A percentile compares a stretch with the other conserved stretches of the same genome.
Conservation (phyloP, 129 eudicot species). For the Flaveria trinervia region DNA sequence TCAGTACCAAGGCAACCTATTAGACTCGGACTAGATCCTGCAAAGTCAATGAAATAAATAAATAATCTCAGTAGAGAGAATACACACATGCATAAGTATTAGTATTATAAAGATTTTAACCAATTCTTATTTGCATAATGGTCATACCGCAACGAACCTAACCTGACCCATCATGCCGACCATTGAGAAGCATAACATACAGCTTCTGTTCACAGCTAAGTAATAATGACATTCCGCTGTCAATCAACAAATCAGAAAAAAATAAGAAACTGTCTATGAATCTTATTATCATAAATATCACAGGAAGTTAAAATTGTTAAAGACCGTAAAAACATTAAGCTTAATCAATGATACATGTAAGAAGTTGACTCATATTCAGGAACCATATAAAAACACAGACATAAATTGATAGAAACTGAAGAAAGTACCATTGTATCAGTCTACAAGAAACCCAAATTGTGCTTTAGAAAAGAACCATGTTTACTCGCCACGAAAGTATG, state of each 20-base stretch:
- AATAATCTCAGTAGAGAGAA: conserved; percentile 9
- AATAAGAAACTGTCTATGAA: background rate
- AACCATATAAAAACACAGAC: background rate
- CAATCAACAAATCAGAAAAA: conserved; percentile 5
- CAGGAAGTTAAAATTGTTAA: background rate
- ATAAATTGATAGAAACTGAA: background rate
- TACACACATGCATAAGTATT: conserved; percentile 19
- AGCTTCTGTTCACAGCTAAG: conserved; percentile 59
- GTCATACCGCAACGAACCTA: conserved; percentile 75
- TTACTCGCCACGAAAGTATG: background rate
- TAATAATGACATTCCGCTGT: conserved; percentile 54
- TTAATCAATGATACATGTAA: background rate
- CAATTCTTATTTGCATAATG: conserved; percentile 31
- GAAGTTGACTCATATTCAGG: background rate
- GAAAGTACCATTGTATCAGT: background rate
- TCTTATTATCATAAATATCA: background rate
- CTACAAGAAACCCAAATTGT: background rate
- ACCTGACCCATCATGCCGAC: conserved; percentile 68
- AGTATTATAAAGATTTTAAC: conserved; percentile 13
- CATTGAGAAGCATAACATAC: conserved; percentile 49
- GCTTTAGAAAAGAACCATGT: no score
- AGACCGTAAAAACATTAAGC: background rate
- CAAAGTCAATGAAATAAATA: conserved; percentile 17
- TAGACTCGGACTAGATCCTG: conserved; percentile 45
- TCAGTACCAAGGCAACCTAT: conserved; percentile 51